Conservation (phyloP, 257 asterid species). For the Plectranthus barbatus region DNA sequence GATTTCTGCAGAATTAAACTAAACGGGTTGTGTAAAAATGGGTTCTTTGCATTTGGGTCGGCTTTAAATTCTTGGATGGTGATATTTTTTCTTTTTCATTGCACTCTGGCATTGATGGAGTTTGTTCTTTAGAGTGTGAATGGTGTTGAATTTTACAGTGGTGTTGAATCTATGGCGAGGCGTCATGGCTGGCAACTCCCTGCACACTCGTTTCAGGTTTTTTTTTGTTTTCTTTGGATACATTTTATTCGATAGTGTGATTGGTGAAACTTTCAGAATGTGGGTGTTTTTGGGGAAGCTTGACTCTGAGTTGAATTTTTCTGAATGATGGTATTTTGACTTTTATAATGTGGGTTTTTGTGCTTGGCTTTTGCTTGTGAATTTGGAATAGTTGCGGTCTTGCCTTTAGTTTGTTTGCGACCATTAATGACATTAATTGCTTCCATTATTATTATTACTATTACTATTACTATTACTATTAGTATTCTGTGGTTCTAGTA, state of each 20-base stretch:
- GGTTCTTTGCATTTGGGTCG: constrained; percentile 36
- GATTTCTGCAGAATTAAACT: constrained; percentile 22
- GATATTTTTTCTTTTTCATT: background rate
- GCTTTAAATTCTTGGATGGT: constrained; percentile 15
- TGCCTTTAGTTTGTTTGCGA: constrained; percentile 11
- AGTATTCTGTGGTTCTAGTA: constrained; percentile 6
- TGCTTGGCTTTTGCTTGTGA: constrained; percentile 2
- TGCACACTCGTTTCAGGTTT: constrained; percentile 96
- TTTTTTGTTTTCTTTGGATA: background rate
- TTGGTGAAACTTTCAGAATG: background rate
- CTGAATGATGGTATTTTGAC: constrained; percentile 7
- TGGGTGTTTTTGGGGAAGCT: constrained; percentile 13
- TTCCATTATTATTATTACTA: constrained; percentile 1
- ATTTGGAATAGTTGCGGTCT: constrained; percentile 1
- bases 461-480: background rate
- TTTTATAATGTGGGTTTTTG: constrained; percentile 14
- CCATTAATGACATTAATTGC: background rate
- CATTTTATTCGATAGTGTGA: background rate
- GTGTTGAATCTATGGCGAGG: constrained; percentile 64
- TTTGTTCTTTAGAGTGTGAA: constrained; percentile 17
- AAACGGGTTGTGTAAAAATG: constrained; percentile 19
- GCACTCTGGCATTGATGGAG: constrained; percentile 9
- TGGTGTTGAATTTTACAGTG: constrained; percentile 31
- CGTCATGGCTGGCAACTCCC: constrained; percentile 99
- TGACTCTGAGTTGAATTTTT: constrained; percentile 13